phyloP scores from a whole-genome alignment of 2,329 filamentous ascomycete species.

The Fusarium sp. region DNA sequence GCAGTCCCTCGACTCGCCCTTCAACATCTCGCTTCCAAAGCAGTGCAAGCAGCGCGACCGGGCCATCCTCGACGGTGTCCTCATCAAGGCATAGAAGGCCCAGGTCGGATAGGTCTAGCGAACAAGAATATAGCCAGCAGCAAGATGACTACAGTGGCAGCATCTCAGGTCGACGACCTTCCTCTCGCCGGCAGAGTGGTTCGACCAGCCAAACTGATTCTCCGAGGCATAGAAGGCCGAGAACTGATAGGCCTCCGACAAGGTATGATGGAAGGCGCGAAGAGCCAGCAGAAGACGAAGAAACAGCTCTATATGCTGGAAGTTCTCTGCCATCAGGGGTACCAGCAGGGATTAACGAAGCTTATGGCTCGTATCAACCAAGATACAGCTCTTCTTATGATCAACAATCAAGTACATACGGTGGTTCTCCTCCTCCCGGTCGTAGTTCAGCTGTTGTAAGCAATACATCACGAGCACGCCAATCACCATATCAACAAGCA shows the following conservation, averaged over 20 bases:
- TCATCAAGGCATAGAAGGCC: neutral
- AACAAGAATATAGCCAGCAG: neutral
- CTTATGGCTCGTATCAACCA: neutral
- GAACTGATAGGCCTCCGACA: neutral
- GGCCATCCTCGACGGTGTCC: neutral
- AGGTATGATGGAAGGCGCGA: neutral
- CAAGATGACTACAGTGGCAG: neutral
- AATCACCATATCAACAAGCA: neutral
- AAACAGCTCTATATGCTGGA: neutral
- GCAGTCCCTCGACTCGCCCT: neutral
- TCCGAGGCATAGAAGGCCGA: neutral
- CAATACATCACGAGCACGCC: neutral
- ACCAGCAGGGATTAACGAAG: too few relatives aligned
- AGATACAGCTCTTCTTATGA: neutral
- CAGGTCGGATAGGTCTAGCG: neutral
- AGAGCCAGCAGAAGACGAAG: neutral
- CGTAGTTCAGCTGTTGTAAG: neutral
- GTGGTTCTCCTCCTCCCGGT: neutral
- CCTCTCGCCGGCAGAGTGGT: neutral
- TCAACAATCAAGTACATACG: neutral
- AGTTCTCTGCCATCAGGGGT: neutral
- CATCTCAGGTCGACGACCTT: neutral
- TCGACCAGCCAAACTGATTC: neutral
- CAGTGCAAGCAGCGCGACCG: neutral
- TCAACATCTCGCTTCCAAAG: neutral